Evolutionary conservation across 176 grass and related monocot species (phyloP).

Genomic region (Carex parvula): DNA sequence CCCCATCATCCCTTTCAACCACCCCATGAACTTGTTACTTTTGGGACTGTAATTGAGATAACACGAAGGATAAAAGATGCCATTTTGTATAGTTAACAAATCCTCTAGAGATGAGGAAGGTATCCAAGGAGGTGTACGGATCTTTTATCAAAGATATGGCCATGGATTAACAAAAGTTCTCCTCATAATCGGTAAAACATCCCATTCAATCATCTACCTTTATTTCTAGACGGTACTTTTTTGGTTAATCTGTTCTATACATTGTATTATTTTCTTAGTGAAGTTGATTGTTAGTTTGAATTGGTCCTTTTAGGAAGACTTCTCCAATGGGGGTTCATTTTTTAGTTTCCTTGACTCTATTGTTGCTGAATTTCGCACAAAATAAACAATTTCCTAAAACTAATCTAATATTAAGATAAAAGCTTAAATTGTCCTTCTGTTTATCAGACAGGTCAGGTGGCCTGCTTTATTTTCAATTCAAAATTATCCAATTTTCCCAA

Average conservation of each 20-base stretch:
- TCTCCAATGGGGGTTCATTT: not conserved
- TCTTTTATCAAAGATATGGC: constrained; percentile 70
- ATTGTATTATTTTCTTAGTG: not conserved
- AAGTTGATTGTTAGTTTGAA: not conserved
- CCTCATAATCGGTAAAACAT: constrained; percentile 54
- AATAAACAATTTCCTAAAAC: not conserved
- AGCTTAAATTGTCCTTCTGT: not conserved
- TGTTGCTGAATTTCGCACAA: not conserved
- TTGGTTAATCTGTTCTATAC: not conserved
- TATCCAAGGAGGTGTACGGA: constrained; percentile 24
- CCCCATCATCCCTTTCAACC: not conserved
- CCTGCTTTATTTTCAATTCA: not conserved
- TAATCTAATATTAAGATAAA: not conserved
- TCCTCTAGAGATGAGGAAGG: constrained; percentile 11
- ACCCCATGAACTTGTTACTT: not conserved
- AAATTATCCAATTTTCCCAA: not conserved
- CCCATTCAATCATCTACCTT: not conserved
- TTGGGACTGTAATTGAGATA: not conserved
- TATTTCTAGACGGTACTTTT: not conserved
- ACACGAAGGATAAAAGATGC: constrained; percentile 36
- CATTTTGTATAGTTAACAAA: constrained; percentile 45
- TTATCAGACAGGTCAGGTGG: too few relatives aligned
- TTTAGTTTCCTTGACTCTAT: not conserved
- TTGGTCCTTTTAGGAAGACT: not conserved
- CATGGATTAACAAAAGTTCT: constrained; percentile 62